These are phyloP conservation scores for Russula earlei DNA, from an alignment of 768 basidiomycete species.

Conservation along the genomic window DNA sequence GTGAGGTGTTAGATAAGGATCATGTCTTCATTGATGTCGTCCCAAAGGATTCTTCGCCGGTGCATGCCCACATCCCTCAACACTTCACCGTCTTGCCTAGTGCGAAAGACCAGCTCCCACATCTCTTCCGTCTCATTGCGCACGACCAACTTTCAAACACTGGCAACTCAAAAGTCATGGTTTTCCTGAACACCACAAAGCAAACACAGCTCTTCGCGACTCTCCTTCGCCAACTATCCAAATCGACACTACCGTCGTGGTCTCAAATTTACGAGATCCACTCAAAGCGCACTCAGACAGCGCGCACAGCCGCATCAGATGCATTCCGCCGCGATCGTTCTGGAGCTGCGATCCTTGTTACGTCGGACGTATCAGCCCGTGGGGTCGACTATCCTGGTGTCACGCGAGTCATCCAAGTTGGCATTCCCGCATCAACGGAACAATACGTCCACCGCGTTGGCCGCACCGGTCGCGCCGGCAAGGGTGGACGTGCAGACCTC, in stretches of 20 bases:
- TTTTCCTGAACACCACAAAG: conserved; percentile 83
- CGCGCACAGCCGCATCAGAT: conserved; percentile 48
- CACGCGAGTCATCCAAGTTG: conserved; percentile 86
- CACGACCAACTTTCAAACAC: conserved; percentile 79
- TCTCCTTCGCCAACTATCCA: conserved; percentile 44
- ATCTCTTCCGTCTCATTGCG: conserved; percentile 68
- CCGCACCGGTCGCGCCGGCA: conserved; percentile 64
- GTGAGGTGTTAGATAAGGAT: conserved; percentile 44
- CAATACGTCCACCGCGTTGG: conserved; percentile 84
- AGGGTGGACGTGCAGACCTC: conserved; percentile 63
- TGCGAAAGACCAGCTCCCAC: conserved; percentile 63
- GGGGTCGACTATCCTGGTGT: conserved; percentile 86
- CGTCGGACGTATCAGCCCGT: conserved; percentile 82
- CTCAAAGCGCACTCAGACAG: conserved; percentile 56
- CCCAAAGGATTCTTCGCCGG: conserved; percentile 47
- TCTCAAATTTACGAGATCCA: conserved; percentile 74
- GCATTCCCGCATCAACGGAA: conserved; percentile 58
- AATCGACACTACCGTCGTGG: conserved; percentile 40
- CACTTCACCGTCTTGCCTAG: conserved; percentile 65
- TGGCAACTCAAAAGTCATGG: conserved; percentile 58
- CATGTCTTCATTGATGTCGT: conserved; percentile 71
- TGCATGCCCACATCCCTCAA: conserved; percentile 71
- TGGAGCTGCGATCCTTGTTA: conserved; percentile 58
- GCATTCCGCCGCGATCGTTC: conserved; percentile 46
- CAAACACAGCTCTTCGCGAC: conserved; percentile 68